Evolutionary conservation across 768 basidiomycete species (phyloP), one percentile per base, ranked within the genome.

Genomic region (Suillus clintonianus): DNA sequence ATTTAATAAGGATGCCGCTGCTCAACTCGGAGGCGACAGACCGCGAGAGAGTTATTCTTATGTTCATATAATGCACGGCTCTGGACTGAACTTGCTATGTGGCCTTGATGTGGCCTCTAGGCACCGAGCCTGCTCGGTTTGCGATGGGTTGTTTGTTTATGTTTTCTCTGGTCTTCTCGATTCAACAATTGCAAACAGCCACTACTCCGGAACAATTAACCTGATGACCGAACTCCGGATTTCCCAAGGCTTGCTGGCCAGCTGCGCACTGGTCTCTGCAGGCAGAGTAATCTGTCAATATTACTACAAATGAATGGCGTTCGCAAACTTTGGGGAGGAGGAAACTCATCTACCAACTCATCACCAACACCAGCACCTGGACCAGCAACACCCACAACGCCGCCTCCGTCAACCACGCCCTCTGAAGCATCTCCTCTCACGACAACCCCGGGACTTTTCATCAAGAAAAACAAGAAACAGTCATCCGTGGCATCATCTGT

Each of bases 241-340:
- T 56, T 56, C 36, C 55, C 55, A 56, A 56, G 55, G 55, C 55
- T 37, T 39, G 22, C 37, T 56, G 37, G 55, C 37, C 19, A 53
- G 51, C 27, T 53, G 30, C 10, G 24, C 37, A 24, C 17, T 39
- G 37, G 15, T 39, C 10, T 27, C 36, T 27, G 36, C 55, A 27
- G 15, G 37, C 36, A 24, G 37, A 22, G 14, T 5, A 15, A 39
- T 10, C 37, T 56, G 15, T 15, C 22, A 56, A 90, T 90, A 39
- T 24, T 8, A 30, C 27, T 51, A 30, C 50, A 51, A 50, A 51
- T 51, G 89, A 88, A 90, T 83, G 87, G 88, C 70, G 87, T 90
- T 66, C 88, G 87, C 69, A 84, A 86, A 77, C 81, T 90, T 68
- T 82, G 89, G 62, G 81, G 78, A 64, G 82, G 81, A 61, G 79